Conservation (phyloP, 257 asterid genomes). For the Solanum bulbocastanum region DNA sequence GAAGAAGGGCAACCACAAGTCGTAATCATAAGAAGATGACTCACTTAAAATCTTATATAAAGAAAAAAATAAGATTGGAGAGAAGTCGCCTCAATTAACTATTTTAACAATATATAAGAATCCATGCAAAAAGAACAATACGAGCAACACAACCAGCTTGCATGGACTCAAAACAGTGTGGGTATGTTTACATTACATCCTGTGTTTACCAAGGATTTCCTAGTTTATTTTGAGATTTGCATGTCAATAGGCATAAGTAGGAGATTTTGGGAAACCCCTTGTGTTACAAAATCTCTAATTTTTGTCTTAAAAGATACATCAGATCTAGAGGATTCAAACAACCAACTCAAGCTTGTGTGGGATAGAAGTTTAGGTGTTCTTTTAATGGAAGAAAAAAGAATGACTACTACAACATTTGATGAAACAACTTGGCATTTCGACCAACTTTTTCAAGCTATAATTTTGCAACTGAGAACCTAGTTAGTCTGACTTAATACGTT, state of each 20-base stretch:
- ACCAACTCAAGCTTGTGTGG: neutral
- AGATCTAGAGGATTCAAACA: neutral
- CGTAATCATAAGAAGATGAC: neutral
- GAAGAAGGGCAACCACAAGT: neutral
- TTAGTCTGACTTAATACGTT: neutral
- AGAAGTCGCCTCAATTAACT: neutral
- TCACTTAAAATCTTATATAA: neutral
- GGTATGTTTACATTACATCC: neutral
- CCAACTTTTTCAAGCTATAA: neutral
- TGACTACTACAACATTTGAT: neutral
- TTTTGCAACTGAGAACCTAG: neutral
- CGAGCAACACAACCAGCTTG: neutral
- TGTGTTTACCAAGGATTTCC: neutral
- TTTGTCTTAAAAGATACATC: neutral
- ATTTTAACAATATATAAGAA: neutral
- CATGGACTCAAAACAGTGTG: neutral
- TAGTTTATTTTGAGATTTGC: neutral
- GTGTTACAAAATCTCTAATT: neutral
- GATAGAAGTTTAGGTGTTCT: neutral
- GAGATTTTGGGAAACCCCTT: neutral
- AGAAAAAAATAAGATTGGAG: neutral
- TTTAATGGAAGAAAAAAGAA: neutral
- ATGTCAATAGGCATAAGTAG: neutral
- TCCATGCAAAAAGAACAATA: neutral
- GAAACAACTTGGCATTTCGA: neutral